Percentiles rank a stretch among this genome's conserved stretches.
Conservation (phyloP, 768 basidiomycete genomes). For the Dacryopinax primogenitus region DNA sequence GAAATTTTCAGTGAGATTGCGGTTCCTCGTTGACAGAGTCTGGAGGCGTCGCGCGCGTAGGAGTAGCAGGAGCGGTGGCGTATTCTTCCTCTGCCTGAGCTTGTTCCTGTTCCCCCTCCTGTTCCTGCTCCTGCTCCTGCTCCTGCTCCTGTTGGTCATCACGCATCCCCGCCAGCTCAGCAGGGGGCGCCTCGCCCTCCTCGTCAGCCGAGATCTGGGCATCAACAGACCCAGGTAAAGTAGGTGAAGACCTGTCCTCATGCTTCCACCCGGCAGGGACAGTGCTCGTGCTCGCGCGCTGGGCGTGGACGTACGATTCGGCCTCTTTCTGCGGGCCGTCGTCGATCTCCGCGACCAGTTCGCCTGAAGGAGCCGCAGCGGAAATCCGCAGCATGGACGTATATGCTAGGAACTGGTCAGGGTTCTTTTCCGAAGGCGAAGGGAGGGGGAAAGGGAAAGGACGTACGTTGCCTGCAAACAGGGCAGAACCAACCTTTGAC, state of each 20-base stretch:
- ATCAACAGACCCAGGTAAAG: too few relatives aligned
- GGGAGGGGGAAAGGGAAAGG: slow-evolving; percentile 4
- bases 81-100: neutral
- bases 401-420: slow-evolving; percentile 43
- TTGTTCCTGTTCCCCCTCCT: neutral
- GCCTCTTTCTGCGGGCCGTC: neutral
- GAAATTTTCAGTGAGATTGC: neutral
- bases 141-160: neutral
- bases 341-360: neutral
- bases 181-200: neutral
- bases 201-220: too few relatives aligned
- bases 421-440: neutral
- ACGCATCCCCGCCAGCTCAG: neutral
- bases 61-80: neutral
- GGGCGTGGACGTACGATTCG: neutral
- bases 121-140: neutral
- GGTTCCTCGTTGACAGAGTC: neutral
- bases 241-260: neutral
- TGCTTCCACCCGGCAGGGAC: neutral
- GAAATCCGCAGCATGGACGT: slow-evolving; percentile 78
- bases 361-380: slow-evolving; percentile 39
- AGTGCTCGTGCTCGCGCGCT: neutral
- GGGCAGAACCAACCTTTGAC: slow-evolving; percentile 98
- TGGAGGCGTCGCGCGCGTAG: neutral
- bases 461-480: slow-evolving; percentile 85